Conservation (phyloP, 352 stramenopile species). For the Globisporangium carolinianum region DNA sequence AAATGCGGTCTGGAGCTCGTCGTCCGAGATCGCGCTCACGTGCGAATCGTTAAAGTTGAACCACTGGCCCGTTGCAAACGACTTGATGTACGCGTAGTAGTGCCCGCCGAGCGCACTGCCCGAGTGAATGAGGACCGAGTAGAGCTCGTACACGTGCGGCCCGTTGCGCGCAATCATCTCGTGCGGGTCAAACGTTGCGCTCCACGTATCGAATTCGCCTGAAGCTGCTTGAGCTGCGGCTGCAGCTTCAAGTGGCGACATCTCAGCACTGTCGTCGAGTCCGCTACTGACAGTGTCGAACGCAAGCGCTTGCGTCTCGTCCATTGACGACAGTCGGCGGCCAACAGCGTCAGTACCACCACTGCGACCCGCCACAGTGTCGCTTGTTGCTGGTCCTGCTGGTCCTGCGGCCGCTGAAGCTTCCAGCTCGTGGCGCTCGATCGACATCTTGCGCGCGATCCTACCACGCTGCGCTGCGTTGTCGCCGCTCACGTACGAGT, state of each 20-base stretch:
- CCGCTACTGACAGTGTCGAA: slow-evolving; percentile 22
- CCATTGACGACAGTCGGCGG: slow-evolving; percentile 66
- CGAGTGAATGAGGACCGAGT: slow-evolving; percentile 90
- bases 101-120: slow-evolving; percentile 89
- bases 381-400: neutral
- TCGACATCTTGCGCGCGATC: slow-evolving; percentile 82
- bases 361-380: slow-evolving; percentile 7
- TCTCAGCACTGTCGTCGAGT: slow-evolving; percentile 6
- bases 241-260: slow-evolving; percentile 8
- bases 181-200: slow-evolving; percentile 52
- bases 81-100: slow-evolving; percentile 94
- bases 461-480: slow-evolving; percentile 32
- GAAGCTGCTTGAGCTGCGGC: neutral
- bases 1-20: slow-evolving; percentile 70
- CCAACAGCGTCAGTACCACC: slow-evolving; percentile 3
- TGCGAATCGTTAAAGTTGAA: slow-evolving; percentile 88
- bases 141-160: slow-evolving; percentile 86
- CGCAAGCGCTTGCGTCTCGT: slow-evolving; percentile 49
- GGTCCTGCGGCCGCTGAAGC: slow-evolving; percentile 9
- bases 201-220: slow-evolving; percentile 57
- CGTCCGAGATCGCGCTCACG: slow-evolving; percentile 71
- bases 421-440: slow-evolving; percentile 76
- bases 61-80: slow-evolving; percentile 72
- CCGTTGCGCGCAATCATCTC: slow-evolving; percentile 54
- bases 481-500: slow-evolving; percentile 75